phyloP scores from a whole-genome alignment of 805 yeast species.

The Cyberlindnera sargentensis region DNA sequence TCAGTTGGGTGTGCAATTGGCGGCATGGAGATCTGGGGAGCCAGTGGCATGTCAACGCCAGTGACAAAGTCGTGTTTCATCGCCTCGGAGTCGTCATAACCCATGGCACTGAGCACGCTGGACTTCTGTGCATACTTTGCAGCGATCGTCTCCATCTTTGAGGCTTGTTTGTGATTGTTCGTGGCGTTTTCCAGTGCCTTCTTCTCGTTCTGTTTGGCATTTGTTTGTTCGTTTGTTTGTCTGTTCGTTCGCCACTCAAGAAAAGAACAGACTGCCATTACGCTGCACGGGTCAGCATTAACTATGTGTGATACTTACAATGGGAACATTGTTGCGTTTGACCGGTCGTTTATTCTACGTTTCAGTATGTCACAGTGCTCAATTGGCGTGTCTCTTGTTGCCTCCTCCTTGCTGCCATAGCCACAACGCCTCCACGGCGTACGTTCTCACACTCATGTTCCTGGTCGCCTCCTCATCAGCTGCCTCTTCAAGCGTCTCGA shows the following conservation, averaged over 20 bases:
- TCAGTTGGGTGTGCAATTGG: conserved; percentile 87
- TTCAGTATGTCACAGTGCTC: not conserved
- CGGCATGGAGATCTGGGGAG: conserved; percentile 66
- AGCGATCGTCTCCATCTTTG: conserved; percentile 20
- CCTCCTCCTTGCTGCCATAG: conserved; percentile 59
- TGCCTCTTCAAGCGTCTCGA: conserved; percentile 61
- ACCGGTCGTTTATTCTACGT: too few relatives aligned
- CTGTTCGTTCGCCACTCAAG: not conserved
- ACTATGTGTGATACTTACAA: too few relatives aligned
- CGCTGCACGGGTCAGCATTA: not conserved
- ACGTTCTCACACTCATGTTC: conserved; percentile 69
- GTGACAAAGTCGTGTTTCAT: conserved; percentile 29
- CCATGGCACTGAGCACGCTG: conserved; percentile 8
- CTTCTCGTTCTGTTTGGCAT: not conserved
- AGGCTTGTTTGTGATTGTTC: conserved; percentile 1
- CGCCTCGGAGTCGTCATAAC: conserved; percentile 25
- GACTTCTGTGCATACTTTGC: conserved; percentile 17
- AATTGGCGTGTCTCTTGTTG: conserved; percentile 25
- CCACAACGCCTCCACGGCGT: conserved; percentile 90
- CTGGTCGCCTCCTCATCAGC: conserved; percentile 56
- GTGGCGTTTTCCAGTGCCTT: not conserved
- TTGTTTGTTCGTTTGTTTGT: not conserved
- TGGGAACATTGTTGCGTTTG: too few relatives aligned
- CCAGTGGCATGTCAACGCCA: conserved; percentile 28
- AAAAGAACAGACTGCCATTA: not conserved